phyloP scores from a whole-genome alignment of 495 filamentous ascomycete genomes.

The Polyplosphaeria fusca region DNA sequence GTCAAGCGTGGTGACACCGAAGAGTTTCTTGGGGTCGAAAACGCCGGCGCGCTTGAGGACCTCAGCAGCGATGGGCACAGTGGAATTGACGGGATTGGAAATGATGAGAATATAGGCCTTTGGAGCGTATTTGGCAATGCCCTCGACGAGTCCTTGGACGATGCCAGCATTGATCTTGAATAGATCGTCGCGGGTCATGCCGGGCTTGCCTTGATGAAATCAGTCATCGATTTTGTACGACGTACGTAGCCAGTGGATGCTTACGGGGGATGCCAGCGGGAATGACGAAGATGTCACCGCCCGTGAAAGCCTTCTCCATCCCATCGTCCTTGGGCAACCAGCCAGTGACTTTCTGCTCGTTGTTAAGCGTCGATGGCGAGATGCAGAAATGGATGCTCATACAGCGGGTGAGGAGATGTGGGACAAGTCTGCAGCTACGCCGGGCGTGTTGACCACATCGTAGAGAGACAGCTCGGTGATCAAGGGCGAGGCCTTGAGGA shows the following conservation, averaged over 20 bases:
- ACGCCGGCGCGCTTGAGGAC: constrained; percentile 87
- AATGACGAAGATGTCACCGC: constrained; percentile 92
- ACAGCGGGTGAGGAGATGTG: constrained; percentile 95
- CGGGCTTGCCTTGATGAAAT: constrained; percentile 75
- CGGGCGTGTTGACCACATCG: constrained; percentile 98
- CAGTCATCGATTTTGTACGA: not conserved
- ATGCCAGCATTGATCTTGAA: constrained; percentile 99
- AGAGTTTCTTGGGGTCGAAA: constrained; percentile 89
- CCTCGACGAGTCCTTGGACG: constrained; percentile 60
- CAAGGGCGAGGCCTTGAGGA: constrained; percentile 82
- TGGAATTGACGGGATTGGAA: constrained; percentile 99
- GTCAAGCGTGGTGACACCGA: constrained; percentile 97
- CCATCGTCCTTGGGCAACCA: constrained; percentile 89
- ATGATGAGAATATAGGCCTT: constrained; percentile 94
- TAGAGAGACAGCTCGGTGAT: constrained; percentile 91
- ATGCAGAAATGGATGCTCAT: constrained; percentile 39
- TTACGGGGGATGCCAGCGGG: constrained; percentile 95
- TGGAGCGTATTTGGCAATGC: constrained; percentile 79
- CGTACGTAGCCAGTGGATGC: constrained; percentile 38
- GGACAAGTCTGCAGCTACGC: constrained; percentile 90
- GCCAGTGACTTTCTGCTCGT: constrained; percentile 74
- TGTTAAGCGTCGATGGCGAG: constrained; percentile 4
- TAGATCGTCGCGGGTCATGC: constrained; percentile 98
- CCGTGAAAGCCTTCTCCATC: constrained; percentile 79
- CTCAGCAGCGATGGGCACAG: constrained; percentile 95